Conservation (phyloP, 768 basidiomycete species). For the Tylopilus felleus region DNA sequence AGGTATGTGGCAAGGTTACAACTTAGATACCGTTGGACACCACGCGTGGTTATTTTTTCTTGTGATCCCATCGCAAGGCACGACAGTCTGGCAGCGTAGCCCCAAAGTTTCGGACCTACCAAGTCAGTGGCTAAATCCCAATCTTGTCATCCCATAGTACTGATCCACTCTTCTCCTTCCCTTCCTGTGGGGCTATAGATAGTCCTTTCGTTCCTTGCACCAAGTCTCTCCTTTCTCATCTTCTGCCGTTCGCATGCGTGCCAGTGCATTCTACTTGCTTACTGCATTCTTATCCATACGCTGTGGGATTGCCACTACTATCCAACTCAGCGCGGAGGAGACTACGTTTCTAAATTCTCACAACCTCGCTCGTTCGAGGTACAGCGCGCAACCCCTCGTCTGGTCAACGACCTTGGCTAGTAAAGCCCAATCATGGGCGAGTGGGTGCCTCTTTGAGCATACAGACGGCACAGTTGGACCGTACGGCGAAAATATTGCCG, state of each 20-base stretch:
- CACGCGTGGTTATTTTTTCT: background rate
- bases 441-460: constrained; percentile 45
- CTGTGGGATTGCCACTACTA: constrained; percentile 5
- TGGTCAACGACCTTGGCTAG: constrained; percentile 50
- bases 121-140: background rate
- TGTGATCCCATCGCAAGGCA: constrained; percentile 10
- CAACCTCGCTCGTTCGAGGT: constrained; percentile 43
- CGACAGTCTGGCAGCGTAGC: background rate
- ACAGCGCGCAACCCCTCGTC: constrained; percentile 41
- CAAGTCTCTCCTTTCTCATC: constrained; percentile 4
- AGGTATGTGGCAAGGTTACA: background rate
- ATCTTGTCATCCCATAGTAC: background rate
- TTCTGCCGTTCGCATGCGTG: constrained; percentile 7
- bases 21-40: background rate
- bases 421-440: constrained; percentile 50
- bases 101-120: background rate
- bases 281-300: constrained; percentile 16
- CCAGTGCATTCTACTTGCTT: background rate
- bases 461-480: constrained; percentile 43
- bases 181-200: background rate
- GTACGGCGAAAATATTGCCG: constrained; percentile 56
- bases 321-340: constrained; percentile 11
- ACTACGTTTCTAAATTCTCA: constrained; percentile 42
- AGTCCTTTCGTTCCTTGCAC: background rate
- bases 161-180: background rate